phyloP scores from a whole-genome alignment of 345 rosid species.

The Gossypium anomalum region DNA sequence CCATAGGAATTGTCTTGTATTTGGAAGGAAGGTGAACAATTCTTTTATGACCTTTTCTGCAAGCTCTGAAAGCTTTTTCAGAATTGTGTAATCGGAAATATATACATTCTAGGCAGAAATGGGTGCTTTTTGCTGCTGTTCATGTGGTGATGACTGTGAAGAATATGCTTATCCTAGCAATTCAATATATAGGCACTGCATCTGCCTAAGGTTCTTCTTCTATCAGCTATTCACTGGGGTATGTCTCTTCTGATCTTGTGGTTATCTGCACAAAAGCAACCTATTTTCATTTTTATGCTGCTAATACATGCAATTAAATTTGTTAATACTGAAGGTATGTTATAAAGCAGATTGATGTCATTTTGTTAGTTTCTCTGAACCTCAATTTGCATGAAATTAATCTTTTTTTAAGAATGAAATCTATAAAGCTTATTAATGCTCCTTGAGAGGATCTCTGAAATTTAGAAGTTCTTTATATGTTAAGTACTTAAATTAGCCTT shows the following conservation, averaged over 20 bases:
- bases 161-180: slow-evolving; percentile 42
- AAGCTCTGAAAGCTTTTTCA: not conserved
- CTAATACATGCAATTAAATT: not conserved
- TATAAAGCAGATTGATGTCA: not conserved
- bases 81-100: not conserved
- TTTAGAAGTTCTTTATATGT: not conserved
- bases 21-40: slow-evolving; percentile 2
- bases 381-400: not conserved
- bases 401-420: not conserved
- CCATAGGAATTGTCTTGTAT: not conserved
- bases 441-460: not conserved
- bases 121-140: slow-evolving; percentile 62
- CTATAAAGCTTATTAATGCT: not conserved
- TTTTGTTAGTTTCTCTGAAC: not conserved
- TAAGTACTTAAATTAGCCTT: not conserved
- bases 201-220: slow-evolving; percentile 44
- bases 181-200: slow-evolving; percentile 47
- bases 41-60: not conserved
- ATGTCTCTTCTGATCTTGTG: slow-evolving; percentile 16
- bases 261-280: not conserved
- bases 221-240: slow-evolving; percentile 55
- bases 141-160: slow-evolving; percentile 49
- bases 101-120: slow-evolving; percentile 21
- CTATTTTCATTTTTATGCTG: not conserved
- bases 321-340: not conserved